A percentile compares a stretch with the other conserved stretches of the same genome.
These are phyloP conservation scores for Staphylotrichum tortipilum DNA, from an alignment of 495 filamentous ascomycete genomes.

Conservation along the genomic window DNA sequence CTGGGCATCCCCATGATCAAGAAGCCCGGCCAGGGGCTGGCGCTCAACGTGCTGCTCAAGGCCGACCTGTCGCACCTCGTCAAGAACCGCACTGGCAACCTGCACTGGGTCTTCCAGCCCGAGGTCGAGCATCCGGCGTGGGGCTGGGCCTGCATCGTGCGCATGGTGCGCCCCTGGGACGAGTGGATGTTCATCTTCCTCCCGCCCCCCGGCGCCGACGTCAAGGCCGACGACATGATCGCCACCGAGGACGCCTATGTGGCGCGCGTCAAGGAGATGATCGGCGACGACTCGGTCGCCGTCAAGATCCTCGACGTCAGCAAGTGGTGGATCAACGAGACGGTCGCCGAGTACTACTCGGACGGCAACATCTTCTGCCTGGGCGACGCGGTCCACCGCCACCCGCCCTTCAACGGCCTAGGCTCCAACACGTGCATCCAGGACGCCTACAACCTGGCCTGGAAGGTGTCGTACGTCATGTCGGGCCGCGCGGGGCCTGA, in stretches of 20 bases:
- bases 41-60: constrained; percentile 45
- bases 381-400: constrained; percentile 41
- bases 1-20: constrained; percentile 40
- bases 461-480: constrained; percentile 38
- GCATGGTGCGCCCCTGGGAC: constrained; percentile 37
- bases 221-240: constrained; percentile 23
- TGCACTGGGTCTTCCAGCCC: constrained; percentile 44
- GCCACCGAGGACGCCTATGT: constrained; percentile 30
- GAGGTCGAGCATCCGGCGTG: constrained; percentile 28
- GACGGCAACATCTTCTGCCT: constrained; percentile 35
- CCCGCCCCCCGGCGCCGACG: constrained; percentile 22
- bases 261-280: constrained; percentile 34
- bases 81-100: constrained; percentile 41
- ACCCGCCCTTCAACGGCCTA: constrained; percentile 40
- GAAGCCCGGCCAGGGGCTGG: constrained; percentile 45
- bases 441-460: constrained; percentile 44
- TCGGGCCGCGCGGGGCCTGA: constrained; percentile 20
- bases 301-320: constrained; percentile 30
- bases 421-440: constrained; percentile 43
- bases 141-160: constrained; percentile 26
- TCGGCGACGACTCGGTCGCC: constrained; percentile 40
- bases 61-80: constrained; percentile 46
- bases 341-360: constrained; percentile 32
- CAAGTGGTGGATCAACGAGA: constrained; percentile 39
- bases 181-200: constrained; percentile 41